Base-by-base conservation (phyloP, 352 stramenopile genomes). In the Globisporangium cederbergense region DNA sequence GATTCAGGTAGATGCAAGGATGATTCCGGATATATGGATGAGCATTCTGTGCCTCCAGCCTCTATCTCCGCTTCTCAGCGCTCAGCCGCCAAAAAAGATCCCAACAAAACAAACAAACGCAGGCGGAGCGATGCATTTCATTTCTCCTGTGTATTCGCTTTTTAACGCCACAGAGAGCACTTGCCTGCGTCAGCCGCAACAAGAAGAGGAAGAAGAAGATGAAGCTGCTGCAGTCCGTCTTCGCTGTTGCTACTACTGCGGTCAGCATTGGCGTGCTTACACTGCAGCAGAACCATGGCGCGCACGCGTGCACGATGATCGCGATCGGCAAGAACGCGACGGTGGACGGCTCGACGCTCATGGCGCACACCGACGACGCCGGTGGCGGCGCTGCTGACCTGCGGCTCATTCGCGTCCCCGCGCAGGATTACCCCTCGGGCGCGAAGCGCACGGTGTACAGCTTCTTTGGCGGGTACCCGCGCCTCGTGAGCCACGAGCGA, bases 321-420 rank as follows among this genome's bases (percentile, higher is more conserved):
- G 82, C 77, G 4, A 81, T 97, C 14, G 91, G 88, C 16, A 77
- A 68, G 61, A 75, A 85, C 43, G 93, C 93, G 1, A 91, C 81
- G 49, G 57, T 57, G 0, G 87, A 97, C 53, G 90, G 91, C 50
- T 92, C 88, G 30, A 93, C 91, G 38, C 70, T 98, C 55, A 80
- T 96, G 22, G 92, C 90, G 1, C 91, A 98, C 71, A 98, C 87
- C 32, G 85, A 96, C 49, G 87, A 96, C 46, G 85, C 87, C 1
- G 87, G 87, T 18, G 72, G 66, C 28, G 75, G 81, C 46, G 86
- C 91, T 4, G 91, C 91, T 18, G 94, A 98, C 66, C 78, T 97
- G 25, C 87, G 95, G 11, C 77, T 98, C 28, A 88, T 97, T 53
- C 89, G 88, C 38, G 90, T 99, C 34, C 94, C 94, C 10, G 93